Percentiles rank a stretch among this genome's conserved stretches.
These are phyloP conservation scores for Daldinia caldariorum DNA, from an alignment of 495 filamentous ascomycete genomes.

Conservation along the genomic window DNA sequence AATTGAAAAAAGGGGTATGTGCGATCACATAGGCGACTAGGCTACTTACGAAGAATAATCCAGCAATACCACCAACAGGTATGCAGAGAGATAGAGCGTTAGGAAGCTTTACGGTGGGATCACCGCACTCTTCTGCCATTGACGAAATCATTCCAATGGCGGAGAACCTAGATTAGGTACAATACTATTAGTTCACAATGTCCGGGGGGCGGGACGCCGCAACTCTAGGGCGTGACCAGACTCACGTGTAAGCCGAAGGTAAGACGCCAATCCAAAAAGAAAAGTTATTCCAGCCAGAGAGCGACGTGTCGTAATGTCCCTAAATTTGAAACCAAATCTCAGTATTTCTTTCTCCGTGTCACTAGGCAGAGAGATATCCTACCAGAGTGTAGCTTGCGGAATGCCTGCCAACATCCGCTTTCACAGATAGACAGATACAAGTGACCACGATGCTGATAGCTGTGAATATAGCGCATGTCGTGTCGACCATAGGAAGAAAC, in stretches of 20 bases:
- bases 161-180: conserved; percentile 55
- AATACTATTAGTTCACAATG: conserved; percentile 11
- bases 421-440: conserved; percentile 61
- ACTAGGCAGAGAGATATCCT: conserved; percentile 48
- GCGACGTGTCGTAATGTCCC: conserved; percentile 62
- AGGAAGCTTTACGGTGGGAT: conserved; percentile 66
- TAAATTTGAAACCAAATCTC: conserved; percentile 55
- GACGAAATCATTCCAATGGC: conserved; percentile 70
- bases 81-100: conserved; percentile 68
- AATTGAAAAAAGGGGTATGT: conserved; percentile 48
- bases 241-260: conserved; percentile 61
- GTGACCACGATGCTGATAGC: conserved; percentile 46
- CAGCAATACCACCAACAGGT: conserved; percentile 66
- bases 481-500: conserved; percentile 64
- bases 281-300: conserved; percentile 64
- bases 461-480: conserved; percentile 55
- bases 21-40: neutral
- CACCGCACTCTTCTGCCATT: conserved; percentile 65
- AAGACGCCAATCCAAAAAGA: conserved; percentile 66
- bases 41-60: conserved; percentile 65
- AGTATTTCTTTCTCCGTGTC: conserved; percentile 55
- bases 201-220: neutral
- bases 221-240: neutral
- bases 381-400: conserved; percentile 50
- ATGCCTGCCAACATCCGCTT: conserved; percentile 63